Evolutionary conservation across 1,284 basidiomycete species (phyloP), one percentile per base, ranked within the genome.

Genomic region (Peniophora sp.): DNA sequence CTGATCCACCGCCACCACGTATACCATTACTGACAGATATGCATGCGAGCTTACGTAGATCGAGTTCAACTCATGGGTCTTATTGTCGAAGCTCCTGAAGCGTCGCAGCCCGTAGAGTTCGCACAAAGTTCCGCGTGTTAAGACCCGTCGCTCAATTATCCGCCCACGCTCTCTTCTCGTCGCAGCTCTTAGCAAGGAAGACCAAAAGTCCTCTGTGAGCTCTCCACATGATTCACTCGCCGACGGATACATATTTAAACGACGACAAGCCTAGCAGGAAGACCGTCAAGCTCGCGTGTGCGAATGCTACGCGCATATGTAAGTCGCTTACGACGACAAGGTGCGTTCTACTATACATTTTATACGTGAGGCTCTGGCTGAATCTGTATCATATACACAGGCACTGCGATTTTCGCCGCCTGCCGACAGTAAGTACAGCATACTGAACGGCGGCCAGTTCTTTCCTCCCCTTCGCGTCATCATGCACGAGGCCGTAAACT

Each of bases 111-210:
- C n/a, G n/a, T n/a, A n/a, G n/a, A n/a, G n/a, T n/a, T n/a, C n/a
- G n/a, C n/a, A n/a, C n/a, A n/a, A n/a, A n/a, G n/a, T n/a, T n/a
- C n/a, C n/a, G n/a, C n/a, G n/a, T n/a, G n/a, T n/a, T n/a, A n/a
- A n/a, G n/a, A n/a, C n/a, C n/a, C n/a, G n/a, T n/a, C 47, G 49
- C 22, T 55, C 38, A 20, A 73, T 73, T 70, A 75, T 20, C 10
- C 44, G 85, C 52, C 76, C 74, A 32, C 74, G 89, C 19, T 73
- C 70, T 23, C 74, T 89, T 1, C 86, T 89, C 57, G 70, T 79
- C 17, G 88, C 85, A 44, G 86, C 86, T 1, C 79, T 89, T 54
- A 87, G 75, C 59, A 78, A 88, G 63, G 67, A 70, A n/a, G 86
- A 89, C 64, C 89, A 87, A 62, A 63, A 69, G 9, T 61, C 80